Base-by-base conservation (phyloP, 1,284 basidiomycete species). In the Inonotus obliquus region DNA sequence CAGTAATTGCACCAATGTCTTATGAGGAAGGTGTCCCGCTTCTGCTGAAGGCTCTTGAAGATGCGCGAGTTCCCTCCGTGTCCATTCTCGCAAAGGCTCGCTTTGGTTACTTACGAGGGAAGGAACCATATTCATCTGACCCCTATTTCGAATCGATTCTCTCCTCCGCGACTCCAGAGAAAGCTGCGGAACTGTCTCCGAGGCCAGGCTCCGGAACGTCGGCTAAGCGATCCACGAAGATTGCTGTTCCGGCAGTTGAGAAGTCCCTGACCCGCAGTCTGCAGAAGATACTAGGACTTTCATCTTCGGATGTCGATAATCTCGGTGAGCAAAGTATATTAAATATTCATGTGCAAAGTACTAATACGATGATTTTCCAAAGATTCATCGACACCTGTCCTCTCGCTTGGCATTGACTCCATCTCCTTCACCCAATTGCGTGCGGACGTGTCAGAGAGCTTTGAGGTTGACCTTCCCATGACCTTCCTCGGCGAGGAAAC, bases 1-100 rank as follows among this genome's bases (percentile, higher is more conserved):
- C 37, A 29, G 47, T 39, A 29, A 37, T 55, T 10, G 6, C 51
- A 35, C 61, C 70, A 44, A 69, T 70, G 60, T 61, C 63, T 10
- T 65, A 71, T 54, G 60, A 62, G 2, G 69, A 71, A 29, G 72
- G 71, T 7, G 59, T 73, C 1, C 70, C 71, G 4, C 55, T 72
- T n/a, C 68, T 73, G 10, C 32, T 60, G n/a, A 47, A 23, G 19
- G 32, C 41, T n/a, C 45, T 57, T 17, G 45, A 45, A 32, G 55
- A 57, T n/a, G 29, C 41, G 3, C 19, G 41, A 14, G 25, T 47
- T n/a, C 55, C 55, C 11, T 23, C 29, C 10, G 55, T 57, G 4
- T 29, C 55, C 23, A 17, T 57, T 4, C 55, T 57, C 7, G 55
- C 55, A 11, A 57, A 57, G 41, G 27, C 45, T 27, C 55, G 41